Conservation (phyloP, 1,284 basidiomycete genomes). For the Wallemia ichthyophaga region DNA sequence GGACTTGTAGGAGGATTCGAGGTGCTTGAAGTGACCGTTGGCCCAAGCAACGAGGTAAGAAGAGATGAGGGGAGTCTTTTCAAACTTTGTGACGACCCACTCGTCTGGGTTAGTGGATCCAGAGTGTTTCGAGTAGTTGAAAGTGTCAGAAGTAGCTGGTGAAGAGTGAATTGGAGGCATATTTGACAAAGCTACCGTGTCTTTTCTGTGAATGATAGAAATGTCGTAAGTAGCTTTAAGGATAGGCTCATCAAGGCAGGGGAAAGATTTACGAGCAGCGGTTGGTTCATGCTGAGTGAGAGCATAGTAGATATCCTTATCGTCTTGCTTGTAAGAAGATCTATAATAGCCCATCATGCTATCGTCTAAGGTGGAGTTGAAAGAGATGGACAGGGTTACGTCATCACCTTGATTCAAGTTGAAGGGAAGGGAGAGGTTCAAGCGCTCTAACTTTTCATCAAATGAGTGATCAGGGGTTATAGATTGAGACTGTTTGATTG, state of each 20-base stretch:
- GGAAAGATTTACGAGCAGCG: slow-evolving; percentile 29
- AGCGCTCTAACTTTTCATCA: slow-evolving; percentile 31
- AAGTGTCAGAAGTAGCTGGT: slow-evolving; percentile 12
- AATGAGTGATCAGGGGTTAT: slow-evolving; percentile 21
- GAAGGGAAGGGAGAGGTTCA: slow-evolving; percentile 26
- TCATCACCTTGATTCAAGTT: slow-evolving; percentile 17
- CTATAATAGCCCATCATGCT: slow-evolving; percentile 23
- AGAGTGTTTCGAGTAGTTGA: slow-evolving; percentile 4
- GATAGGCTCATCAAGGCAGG: slow-evolving; percentile 66
- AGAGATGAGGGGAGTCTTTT: slow-evolving; percentile 30
- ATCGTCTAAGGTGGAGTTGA: slow-evolving; percentile 20
- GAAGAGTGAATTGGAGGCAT: slow-evolving; percentile 40
- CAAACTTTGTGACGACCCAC: slow-evolving; percentile 27
- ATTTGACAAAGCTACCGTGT: slow-evolving; percentile 35
- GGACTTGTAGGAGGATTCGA: slow-evolving; percentile 47
- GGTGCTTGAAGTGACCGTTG: slow-evolving; percentile 45
- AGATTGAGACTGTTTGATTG: slow-evolving; percentile 25
- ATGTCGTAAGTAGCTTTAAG: slow-evolving; percentile 64
- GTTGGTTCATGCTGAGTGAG: slow-evolving; percentile 60
- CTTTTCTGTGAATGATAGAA: slow-evolving; percentile 45
- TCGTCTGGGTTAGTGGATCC: slow-evolving; percentile 9
- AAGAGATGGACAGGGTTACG: not conserved
- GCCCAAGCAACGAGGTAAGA: slow-evolving; percentile 33
- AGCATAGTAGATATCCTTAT: slow-evolving; percentile 25
- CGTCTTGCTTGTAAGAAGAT: slow-evolving; percentile 15